Base-by-base conservation (phyloP, 352 stramenopile species). In the Pythium aristosporum region DNA sequence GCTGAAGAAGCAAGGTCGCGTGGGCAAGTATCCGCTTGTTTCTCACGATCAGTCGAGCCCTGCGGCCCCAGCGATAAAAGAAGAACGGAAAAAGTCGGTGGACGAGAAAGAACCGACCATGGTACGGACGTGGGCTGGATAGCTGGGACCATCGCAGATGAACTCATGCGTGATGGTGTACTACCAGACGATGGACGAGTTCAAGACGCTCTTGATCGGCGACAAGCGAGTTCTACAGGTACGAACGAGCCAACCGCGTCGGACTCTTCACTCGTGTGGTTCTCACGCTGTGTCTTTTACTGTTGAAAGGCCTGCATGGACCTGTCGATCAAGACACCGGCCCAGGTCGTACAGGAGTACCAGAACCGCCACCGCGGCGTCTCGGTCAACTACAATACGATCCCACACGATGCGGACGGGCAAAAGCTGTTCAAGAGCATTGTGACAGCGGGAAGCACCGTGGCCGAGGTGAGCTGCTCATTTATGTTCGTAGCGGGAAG, bases 291-390 rank as follows among this genome's bases (percentile, higher is more conserved):
- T 49, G 13, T 25, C 12, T 21, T 41, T n/a, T 34, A 11, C 16
- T 43, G 13, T 39, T 10, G 28, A 13, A 46, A 94, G 79, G 80
- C 69, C 20, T 94, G 83, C 57, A 83, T 92, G 70, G 76, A 92
- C 46, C 69, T 94, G 39, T 83, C 76, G 7, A 78, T 91, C 59
- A 92, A 92, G 71, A 94, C 86, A 1, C 86, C 86, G 2, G 86
- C 84, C 12, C 86, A 94, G 74, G 82, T 94, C n/a, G 69, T 95
- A 20, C 82, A 92, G 46, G 86, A 95, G 62, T 95, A 91, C 58
- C 82, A 92, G 63, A 92, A 91, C 58, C 75, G 83, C 16, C 85
- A 95, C 50, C 80, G 80, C 9, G 86, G 86, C 12, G 78, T 91
- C 9, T 85, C 82, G 1, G 81, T 95, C 67, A 91, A 91, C 51